These are phyloP conservation scores for Haplographium delicatum DNA, from an alignment of 495 filamentous ascomycete species.

Conservation along the genomic window DNA sequence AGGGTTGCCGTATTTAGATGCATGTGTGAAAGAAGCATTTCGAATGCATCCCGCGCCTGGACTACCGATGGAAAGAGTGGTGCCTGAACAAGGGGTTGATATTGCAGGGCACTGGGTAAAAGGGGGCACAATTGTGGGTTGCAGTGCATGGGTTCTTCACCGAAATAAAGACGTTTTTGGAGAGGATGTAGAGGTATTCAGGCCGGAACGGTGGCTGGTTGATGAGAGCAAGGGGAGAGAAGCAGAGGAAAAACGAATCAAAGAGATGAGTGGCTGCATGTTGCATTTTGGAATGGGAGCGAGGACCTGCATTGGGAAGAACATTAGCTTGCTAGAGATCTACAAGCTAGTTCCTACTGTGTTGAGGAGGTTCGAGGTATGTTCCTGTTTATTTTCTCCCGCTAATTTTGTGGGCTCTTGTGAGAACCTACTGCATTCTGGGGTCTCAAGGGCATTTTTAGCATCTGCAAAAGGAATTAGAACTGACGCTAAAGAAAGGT, in stretches of 20 bases:
- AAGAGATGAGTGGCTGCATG: constrained; percentile 54
- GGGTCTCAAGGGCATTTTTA: too few species aligned
- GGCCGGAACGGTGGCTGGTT: constrained; percentile 56
- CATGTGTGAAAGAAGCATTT: constrained; percentile 34
- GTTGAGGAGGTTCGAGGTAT: constrained; percentile 61
- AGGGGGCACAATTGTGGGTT: constrained; percentile 61
- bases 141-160: constrained; percentile 60
- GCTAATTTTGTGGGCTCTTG: too few species aligned
- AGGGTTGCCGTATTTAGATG: constrained; percentile 36
- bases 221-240: constrained; percentile 26
- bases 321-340: constrained; percentile 70
- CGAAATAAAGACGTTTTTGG: constrained; percentile 54
- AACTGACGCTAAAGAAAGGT: too few species aligned
- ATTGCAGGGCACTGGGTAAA: constrained; percentile 49
- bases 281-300: constrained; percentile 58
- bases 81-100: constrained; percentile 32
- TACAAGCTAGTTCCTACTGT: constrained; percentile 74
- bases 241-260: constrained; percentile 39
- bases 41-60: constrained; percentile 26
- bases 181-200: constrained; percentile 47
- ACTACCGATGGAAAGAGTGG: constrained; percentile 24
- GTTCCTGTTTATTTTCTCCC: constrained; percentile 21
- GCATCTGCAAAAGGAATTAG: too few species aligned
- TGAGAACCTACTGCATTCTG: too few species aligned
- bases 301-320: constrained; percentile 64